Evolutionary conservation across 83 land plant species (phyloP).

Genomic region (Larix sibirica): DNA sequence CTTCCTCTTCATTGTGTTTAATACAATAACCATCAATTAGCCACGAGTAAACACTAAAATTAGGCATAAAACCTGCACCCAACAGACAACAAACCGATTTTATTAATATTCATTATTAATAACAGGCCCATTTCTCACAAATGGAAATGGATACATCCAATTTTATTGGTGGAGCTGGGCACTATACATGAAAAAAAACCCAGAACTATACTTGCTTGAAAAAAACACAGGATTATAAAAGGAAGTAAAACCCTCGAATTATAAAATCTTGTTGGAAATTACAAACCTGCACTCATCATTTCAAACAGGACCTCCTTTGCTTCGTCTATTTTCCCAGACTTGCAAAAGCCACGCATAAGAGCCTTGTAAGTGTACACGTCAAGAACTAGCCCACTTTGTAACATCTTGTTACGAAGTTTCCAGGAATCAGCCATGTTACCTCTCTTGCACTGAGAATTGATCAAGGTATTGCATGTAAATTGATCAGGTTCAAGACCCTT

Average conservation of each 20-base stretch:
- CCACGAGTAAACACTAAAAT: conserved; percentile 55
- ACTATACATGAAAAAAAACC: not conserved
- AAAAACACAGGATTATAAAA: not conserved
- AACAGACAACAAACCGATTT: not conserved
- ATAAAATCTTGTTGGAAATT: not conserved
- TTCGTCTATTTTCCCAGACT: conserved; percentile 37
- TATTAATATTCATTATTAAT: not conserved
- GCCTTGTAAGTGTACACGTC: conserved; percentile 65
- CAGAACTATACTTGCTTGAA: not conserved
- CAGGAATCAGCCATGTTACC: conserved; percentile 63
- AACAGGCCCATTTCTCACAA: not conserved
- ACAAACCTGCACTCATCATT: conserved; percentile 47
- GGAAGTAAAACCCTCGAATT: not conserved
- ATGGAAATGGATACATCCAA: not conserved
- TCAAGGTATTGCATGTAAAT: conserved; percentile 75
- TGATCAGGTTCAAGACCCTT: conserved; percentile 66
- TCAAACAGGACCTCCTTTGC: conserved; percentile 55
- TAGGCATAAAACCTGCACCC: conserved; percentile 54
- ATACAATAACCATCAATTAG: conserved; percentile 55
- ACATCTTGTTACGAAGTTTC: conserved; percentile 61
- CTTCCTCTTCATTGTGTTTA: conserved; percentile 33
- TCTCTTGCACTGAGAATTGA: conserved; percentile 76
- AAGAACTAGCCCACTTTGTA: conserved; percentile 57
- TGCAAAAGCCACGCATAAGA: conserved; percentile 78
- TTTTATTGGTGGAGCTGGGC: not conserved